These are phyloP conservation scores for Aspergillus oerlinghausenensis DNA, from an alignment of 2,329 filamentous ascomycete genomes.

Conservation along the genomic window DNA sequence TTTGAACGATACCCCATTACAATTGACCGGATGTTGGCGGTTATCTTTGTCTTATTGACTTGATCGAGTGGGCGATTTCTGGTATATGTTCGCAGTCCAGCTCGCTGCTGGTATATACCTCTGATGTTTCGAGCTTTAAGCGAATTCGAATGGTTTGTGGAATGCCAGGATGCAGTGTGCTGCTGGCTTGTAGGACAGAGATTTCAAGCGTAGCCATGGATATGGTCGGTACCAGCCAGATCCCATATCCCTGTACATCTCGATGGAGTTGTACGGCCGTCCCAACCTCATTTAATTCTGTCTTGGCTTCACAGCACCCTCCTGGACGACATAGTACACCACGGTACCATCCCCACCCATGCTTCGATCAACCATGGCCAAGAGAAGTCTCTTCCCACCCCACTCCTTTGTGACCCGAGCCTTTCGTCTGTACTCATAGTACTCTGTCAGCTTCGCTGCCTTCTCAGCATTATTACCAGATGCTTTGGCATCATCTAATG, in stretches of 20 bases:
- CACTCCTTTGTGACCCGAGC: slow-evolving; percentile 31
- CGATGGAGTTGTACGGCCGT: background rate
- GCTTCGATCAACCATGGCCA: slow-evolving; percentile 52
- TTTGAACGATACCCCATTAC: slow-evolving; percentile 30
- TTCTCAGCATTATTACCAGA: slow-evolving; percentile 20
- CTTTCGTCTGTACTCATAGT: slow-evolving; percentile 25
- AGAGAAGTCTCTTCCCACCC: slow-evolving; percentile 51
- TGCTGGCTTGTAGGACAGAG: background rate
- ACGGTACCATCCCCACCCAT: slow-evolving; percentile 56
- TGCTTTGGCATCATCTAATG: slow-evolving; percentile 5
- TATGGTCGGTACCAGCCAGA: background rate
- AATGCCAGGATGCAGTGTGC: background rate
- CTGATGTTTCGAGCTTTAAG: background rate
- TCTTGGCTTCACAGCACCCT: slow-evolving; percentile 60
- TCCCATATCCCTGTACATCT: background rate
- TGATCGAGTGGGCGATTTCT: background rate
- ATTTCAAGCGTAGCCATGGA: background rate
- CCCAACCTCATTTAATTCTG: slow-evolving; percentile 47
- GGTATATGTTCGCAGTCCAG: slow-evolving; percentile 1
- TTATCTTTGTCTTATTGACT: slow-evolving; percentile 5
- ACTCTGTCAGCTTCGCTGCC: slow-evolving; percentile 26
- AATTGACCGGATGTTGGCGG: slow-evolving; percentile 9
- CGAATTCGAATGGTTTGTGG: background rate
- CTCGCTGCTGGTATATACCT: slow-evolving; percentile 5
- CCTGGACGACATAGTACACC: slow-evolving; percentile 62